These are phyloP conservation scores for Filobasidium uniguttulatum DNA, from an alignment of 1,284 basidiomycete species.

Conservation along the genomic window DNA sequence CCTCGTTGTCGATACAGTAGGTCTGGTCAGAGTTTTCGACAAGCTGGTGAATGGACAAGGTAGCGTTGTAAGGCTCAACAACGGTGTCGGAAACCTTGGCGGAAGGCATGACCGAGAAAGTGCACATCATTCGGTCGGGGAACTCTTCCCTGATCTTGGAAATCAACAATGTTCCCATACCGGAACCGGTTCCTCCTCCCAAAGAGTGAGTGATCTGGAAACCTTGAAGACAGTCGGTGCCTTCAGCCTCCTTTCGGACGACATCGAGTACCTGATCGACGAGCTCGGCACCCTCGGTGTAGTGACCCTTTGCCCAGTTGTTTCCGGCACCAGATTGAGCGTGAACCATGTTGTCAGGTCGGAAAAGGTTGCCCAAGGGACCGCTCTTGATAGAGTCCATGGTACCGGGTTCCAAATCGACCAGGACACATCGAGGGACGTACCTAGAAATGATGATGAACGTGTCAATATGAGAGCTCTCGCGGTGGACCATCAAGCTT, in stretches of 20 bases:
- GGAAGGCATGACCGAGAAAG: slow-evolving; percentile 49
- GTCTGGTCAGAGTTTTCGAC: slow-evolving; percentile 52
- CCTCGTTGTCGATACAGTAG: slow-evolving; percentile 60
- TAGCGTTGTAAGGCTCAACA: slow-evolving; percentile 51
- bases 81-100: slow-evolving; percentile 50
- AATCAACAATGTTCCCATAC: slow-evolving; percentile 49
- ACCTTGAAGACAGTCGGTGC: slow-evolving; percentile 45
- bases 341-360: slow-evolving; percentile 38
- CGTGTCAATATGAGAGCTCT: background rate
- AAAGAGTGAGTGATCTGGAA: slow-evolving; percentile 52
- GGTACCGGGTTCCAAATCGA: slow-evolving; percentile 92
- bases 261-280: slow-evolving; percentile 47
- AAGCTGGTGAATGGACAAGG: slow-evolving; percentile 47
- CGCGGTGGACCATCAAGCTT: background rate
- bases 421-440: slow-evolving; percentile 84
- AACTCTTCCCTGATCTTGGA: slow-evolving; percentile 51
- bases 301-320: slow-evolving; percentile 48
- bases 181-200: slow-evolving; percentile 49
- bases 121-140: slow-evolving; percentile 51
- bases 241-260: slow-evolving; percentile 47
- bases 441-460: slow-evolving; percentile 46
- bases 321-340: slow-evolving; percentile 46
- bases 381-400: slow-evolving; percentile 83
- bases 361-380: slow-evolving; percentile 42
- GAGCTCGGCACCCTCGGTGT: slow-evolving; percentile 44